Evolutionary conservation across 2,329 filamentous ascomycete genomes (phyloP).

Genomic region (Sarocladium oryzae): DNA sequence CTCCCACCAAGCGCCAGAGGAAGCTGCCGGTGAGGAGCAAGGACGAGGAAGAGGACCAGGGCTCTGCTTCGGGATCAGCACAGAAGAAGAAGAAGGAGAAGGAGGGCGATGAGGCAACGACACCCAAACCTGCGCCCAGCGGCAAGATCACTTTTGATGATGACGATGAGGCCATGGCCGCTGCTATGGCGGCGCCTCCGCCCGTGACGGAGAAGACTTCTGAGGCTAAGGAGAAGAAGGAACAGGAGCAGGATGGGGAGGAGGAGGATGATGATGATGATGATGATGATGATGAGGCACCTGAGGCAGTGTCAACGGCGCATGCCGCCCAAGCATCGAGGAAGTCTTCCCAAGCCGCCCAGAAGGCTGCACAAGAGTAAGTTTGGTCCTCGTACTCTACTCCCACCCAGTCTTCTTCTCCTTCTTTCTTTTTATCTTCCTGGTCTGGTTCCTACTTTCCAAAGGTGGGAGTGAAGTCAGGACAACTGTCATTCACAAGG

Average conservation of each 20-base stretch:
- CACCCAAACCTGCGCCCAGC: not conserved
- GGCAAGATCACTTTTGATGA: constrained; percentile 25
- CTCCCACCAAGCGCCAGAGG: constrained; percentile 16
- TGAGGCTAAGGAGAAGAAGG: constrained; percentile 17
- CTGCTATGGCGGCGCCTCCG: constrained; percentile 1
- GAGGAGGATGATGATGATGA: constrained; percentile 44
- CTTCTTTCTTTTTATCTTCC: constrained; percentile 9
- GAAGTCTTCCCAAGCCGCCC: constrained; percentile 38
- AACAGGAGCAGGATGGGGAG: constrained; percentile 40
- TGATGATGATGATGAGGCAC: constrained; percentile 49
- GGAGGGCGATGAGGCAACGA: too few relatives aligned
- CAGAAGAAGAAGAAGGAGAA: too few relatives aligned
- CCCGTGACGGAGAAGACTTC: constrained; percentile 13
- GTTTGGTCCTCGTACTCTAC: constrained; percentile 16
- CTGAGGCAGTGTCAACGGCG: constrained; percentile 51
- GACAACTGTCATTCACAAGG: too few relatives aligned
- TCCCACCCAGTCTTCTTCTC: not conserved
- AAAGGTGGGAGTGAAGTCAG: too few relatives aligned
- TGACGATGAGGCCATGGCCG: constrained; percentile 14
- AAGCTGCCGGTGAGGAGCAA: constrained; percentile 30
- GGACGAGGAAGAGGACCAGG: constrained; percentile 17
- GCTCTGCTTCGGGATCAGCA: not conserved
- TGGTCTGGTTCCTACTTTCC: not conserved
- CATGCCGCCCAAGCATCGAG: constrained; percentile 40
- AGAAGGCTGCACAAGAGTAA: constrained; percentile 46